Percentiles rank a stretch among this genome's conserved stretches.
Evolutionary conservation across 2,329 filamentous ascomycete genomes (phyloP).

Genomic region (Fusarium nurragi): DNA sequence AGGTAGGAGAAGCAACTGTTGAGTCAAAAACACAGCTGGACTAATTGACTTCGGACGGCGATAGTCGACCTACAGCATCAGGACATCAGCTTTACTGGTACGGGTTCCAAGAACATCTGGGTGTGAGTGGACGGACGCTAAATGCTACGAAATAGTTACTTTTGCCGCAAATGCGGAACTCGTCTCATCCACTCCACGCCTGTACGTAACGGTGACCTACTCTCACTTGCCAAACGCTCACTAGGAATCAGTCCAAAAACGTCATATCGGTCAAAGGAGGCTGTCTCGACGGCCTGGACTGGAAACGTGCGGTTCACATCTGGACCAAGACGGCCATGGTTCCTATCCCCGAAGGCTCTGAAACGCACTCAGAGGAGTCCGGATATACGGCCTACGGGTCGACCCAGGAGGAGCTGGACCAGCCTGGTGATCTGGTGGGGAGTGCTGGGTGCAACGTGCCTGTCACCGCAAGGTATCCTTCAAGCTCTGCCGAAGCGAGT

Average conservation of each 20-base stretch:
- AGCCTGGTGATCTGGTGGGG: constrained; percentile 54
- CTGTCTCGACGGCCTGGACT: constrained; percentile 70
- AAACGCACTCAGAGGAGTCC: constrained; percentile 65
- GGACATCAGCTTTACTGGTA: constrained; percentile 69
- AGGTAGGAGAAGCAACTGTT: constrained; percentile 45
- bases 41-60: constrained; percentile 4
- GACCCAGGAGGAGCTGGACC: constrained; percentile 59
- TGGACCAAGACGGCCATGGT: constrained; percentile 75
- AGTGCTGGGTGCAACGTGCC: constrained; percentile 45
- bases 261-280: constrained; percentile 74
- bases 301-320: constrained; percentile 70
- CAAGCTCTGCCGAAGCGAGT: constrained; percentile 17
- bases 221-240: constrained; percentile 8
- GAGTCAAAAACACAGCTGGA: not conserved
- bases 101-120: constrained; percentile 19
- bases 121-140: not conserved
- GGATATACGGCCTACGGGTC: constrained; percentile 54
- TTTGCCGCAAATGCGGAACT: constrained; percentile 73
- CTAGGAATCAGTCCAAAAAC: constrained; percentile 58
- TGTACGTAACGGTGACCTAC: constrained; percentile 49
- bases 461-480: not conserved
- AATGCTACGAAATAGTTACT: constrained; percentile 59
- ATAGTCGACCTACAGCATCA: constrained; percentile 64
- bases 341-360: constrained; percentile 71
- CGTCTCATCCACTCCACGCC: constrained; percentile 70